phyloP scores from a whole-genome alignment of 2,329 filamentous ascomycete species.

The Dryadomyces quercus-mongolicae region DNA sequence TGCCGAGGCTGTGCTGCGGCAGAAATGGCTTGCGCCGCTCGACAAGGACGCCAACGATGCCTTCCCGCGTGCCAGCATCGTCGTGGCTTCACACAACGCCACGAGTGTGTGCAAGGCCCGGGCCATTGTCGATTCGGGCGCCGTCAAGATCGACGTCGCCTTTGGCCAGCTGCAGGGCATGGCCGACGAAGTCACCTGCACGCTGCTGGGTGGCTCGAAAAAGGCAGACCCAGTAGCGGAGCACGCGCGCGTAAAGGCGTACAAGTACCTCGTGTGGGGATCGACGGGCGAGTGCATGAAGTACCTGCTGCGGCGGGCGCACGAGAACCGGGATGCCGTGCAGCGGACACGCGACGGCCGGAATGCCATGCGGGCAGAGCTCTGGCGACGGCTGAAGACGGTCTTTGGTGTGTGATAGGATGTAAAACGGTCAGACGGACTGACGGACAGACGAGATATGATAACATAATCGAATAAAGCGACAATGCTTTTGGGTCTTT shows the following conservation, averaged over 20 bases:
- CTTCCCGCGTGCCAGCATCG: slow-evolving; percentile 50
- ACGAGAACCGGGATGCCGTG: slow-evolving; percentile 65
- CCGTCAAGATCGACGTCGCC: slow-evolving; percentile 29
- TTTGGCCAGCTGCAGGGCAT: slow-evolving; percentile 88
- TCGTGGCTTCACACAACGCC: slow-evolving; percentile 76
- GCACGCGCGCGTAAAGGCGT: slow-evolving; percentile 26
- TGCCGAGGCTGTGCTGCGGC: slow-evolving; percentile 52
- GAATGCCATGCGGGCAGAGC: slow-evolving; percentile 50
- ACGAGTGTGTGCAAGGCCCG: slow-evolving; percentile 52
- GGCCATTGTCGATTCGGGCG: slow-evolving; percentile 33
- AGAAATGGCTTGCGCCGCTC: slow-evolving; percentile 46
- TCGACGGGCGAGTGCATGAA: slow-evolving; percentile 73
- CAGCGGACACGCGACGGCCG: slow-evolving; percentile 48
- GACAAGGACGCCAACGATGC: slow-evolving; percentile 18
- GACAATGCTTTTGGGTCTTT: background rate
- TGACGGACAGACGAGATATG: background rate
- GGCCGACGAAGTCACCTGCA: slow-evolving; percentile 71
- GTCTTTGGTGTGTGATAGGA: slow-evolving; percentile 24
- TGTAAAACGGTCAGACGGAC: background rate
- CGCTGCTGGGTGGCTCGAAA: background rate
- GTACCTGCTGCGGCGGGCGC: slow-evolving; percentile 59
- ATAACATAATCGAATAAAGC: background rate
- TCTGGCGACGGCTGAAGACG: slow-evolving; percentile 41
- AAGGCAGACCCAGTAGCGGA: background rate
- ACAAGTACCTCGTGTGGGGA: slow-evolving; percentile 61